phyloP scores from a whole-genome alignment of 2,329 filamentous ascomycete genomes.

The Pezicula radicicola region DNA sequence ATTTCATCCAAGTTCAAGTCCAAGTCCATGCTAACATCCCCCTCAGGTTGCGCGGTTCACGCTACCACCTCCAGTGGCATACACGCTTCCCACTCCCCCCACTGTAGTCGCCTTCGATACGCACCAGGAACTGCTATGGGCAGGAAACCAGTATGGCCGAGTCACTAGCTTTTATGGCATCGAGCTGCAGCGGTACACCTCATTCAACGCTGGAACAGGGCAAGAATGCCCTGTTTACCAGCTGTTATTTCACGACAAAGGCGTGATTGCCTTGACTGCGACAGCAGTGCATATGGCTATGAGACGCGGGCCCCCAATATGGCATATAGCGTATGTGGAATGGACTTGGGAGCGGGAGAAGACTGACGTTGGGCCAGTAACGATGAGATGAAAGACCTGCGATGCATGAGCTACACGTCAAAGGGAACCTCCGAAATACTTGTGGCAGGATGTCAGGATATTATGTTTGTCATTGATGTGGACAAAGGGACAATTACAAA shows the following conservation, averaged over 20 bases:
- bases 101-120: slow-evolving; percentile 87
- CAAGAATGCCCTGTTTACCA: slow-evolving; percentile 63
- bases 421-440: slow-evolving; percentile 81
- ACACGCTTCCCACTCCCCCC: slow-evolving; percentile 67
- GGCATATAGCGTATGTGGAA: slow-evolving; percentile 70
- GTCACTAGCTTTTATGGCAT: slow-evolving; percentile 85
- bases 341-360: not conserved
- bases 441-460: slow-evolving; percentile 80
- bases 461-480: slow-evolving; percentile 75
- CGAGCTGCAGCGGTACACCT: slow-evolving; percentile 86
- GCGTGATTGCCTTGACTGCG: slow-evolving; percentile 80
- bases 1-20: slow-evolving; percentile 10
- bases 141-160: slow-evolving; percentile 82
- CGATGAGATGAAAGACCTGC: slow-evolving; percentile 78
- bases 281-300: slow-evolving; percentile 86
- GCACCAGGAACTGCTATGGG: slow-evolving; percentile 86
- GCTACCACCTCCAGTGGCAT: slow-evolving; percentile 70
- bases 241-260: slow-evolving; percentile 86
- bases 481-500: slow-evolving; percentile 70
- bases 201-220: slow-evolving; percentile 77
- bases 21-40: slow-evolving; percentile 15
- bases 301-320: slow-evolving; percentile 77
- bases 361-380: slow-evolving; percentile 42
- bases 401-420: slow-evolving; percentile 94
- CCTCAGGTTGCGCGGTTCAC: slow-evolving; percentile 74